Conservation (phyloP, 129 eudicot genomes). For the sunflower (Helianthus annuus) region HanXRQr2.0-SUNRISE NC_035434.2:25679901-25680400, state of each 20-base stretch:
- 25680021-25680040: neutral
- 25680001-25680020: neutral
- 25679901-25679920: too few relatives aligned
- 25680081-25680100: too few relatives aligned
- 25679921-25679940: too few relatives aligned
- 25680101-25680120: neutral
- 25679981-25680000: neutral
- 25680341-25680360: slow-evolving; percentile 54
- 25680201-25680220: neutral
- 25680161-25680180: neutral
- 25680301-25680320: slow-evolving; percentile 49
- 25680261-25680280: slow-evolving; percentile 41
- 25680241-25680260: neutral
- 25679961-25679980: too few relatives aligned
- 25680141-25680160: neutral
- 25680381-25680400: slow-evolving; percentile 34
- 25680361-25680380: slow-evolving; percentile 39
- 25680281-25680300: slow-evolving; percentile 51
- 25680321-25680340: slow-evolving; percentile 41
- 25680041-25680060: too few relatives aligned
- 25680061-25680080: too few relatives aligned
- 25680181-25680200: too few relatives aligned
- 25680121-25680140: neutral
- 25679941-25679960: too few relatives aligned
- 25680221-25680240: neutral